phyloP scores from a whole-genome alignment of 805 yeast genomes.

The Cyberlindnera americana region DNA sequence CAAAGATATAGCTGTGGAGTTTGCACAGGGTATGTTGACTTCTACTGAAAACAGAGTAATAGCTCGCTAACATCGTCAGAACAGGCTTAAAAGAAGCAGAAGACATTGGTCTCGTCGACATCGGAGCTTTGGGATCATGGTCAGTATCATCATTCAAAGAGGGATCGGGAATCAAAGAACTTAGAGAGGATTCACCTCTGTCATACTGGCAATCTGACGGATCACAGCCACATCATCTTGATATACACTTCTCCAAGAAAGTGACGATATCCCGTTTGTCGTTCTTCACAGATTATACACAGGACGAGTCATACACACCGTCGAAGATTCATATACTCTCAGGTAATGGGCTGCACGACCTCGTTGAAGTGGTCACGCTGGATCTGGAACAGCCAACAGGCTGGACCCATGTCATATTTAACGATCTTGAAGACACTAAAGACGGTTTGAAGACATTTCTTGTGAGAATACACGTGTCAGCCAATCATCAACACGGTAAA shows the following conservation, averaged over 20 bases:
- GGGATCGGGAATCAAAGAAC: conserved; percentile 67
- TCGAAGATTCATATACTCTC: conserved; percentile 58
- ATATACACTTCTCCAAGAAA: conserved; percentile 73
- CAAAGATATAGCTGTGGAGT: conserved; percentile 15
- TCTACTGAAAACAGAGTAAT: no score
- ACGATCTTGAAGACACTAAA: conserved; percentile 29
- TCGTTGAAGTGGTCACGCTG: conserved; percentile 59
- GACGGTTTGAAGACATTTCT: conserved; percentile 64
- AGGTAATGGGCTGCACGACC: conserved; percentile 77
- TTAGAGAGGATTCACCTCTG: conserved; percentile 69
- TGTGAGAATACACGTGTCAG: conserved; percentile 55
- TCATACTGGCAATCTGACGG: conserved; percentile 97
- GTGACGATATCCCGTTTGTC: conserved; percentile 68
- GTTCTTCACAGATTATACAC: conserved; percentile 61
- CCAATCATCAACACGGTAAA: conserved; percentile 93
- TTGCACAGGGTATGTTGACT: conserved; percentile 19
- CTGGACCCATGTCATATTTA: conserved; percentile 66
- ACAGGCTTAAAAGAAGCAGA: conserved; percentile 56
- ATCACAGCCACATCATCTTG: conserved; percentile 76
- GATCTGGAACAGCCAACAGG: conserved; percentile 67
- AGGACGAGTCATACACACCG: conserved; percentile 95
- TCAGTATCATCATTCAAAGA: conserved; percentile 70
- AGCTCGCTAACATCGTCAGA: conserved; percentile 1
- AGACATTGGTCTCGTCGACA: conserved; percentile 58
- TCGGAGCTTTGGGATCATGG: conserved; percentile 84